Evolutionary conservation across 2,329 filamentous ascomycete genomes (phyloP).

Genomic region (Sarocladiaceae sp.): DNA sequence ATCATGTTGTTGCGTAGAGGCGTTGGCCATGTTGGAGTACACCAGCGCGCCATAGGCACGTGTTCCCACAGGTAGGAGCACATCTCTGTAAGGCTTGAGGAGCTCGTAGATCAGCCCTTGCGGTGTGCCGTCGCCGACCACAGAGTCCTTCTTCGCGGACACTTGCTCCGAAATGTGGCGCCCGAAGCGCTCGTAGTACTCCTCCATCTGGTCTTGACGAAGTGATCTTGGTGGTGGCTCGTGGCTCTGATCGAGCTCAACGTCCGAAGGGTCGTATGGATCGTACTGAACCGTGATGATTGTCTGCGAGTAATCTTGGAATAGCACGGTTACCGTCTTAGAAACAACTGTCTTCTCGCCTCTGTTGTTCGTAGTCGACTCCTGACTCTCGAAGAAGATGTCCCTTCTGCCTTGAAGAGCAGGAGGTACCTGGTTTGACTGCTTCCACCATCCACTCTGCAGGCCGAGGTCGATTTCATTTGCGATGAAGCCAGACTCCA

Average conservation of each 20-base stretch:
- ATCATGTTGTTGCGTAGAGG: constrained; percentile 82
- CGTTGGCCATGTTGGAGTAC: constrained; percentile 93
- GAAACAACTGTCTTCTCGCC: constrained; percentile 68
- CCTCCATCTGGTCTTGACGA: constrained; percentile 90
- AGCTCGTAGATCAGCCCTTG: constrained; percentile 75
- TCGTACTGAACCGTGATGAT: constrained; percentile 79
- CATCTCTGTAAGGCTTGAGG: constrained; percentile 67
- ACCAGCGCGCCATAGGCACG: constrained; percentile 88
- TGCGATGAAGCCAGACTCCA: constrained; percentile 81
- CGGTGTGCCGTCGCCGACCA: constrained; percentile 81
- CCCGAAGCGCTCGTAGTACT: constrained; percentile 77
- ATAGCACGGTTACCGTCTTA: constrained; percentile 83
- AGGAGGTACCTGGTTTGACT: constrained; percentile 74
- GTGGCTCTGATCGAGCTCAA: constrained; percentile 77
- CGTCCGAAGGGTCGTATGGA: constrained; percentile 66
- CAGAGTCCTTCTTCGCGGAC: constrained; percentile 67
- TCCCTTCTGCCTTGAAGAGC: constrained; percentile 79
- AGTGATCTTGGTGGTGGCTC: constrained; percentile 75
- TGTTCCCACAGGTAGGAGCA: constrained; percentile 78
- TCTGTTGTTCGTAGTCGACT: constrained; percentile 64
- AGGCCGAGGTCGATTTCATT: constrained; percentile 77
- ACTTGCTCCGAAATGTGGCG: constrained; percentile 70
- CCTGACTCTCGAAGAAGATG: constrained; percentile 76
- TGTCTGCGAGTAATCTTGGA: constrained; percentile 94
- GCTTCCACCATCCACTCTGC: constrained; percentile 81